Percentiles rank a stretch among this genome's conserved stretches.
Evolutionary conservation across 768 basidiomycete genomes (phyloP).

Genomic region (Suillus americanus): DNA sequence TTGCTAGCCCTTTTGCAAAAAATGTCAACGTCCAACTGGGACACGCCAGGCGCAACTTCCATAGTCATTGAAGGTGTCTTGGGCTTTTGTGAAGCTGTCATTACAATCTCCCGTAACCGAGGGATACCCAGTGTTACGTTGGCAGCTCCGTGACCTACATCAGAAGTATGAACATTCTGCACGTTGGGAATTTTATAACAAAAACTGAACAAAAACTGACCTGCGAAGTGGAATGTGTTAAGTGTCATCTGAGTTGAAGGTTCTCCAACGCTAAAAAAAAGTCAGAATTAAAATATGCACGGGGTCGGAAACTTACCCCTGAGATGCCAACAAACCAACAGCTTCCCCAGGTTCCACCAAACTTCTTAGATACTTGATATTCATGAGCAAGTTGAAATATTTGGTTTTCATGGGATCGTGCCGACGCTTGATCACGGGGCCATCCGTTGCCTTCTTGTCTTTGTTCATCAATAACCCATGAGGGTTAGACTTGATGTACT

Average conservation of each 20-base stretch:
- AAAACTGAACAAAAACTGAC: slow-evolving; percentile 44
- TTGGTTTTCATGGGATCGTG: slow-evolving; percentile 46
- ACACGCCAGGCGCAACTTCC: slow-evolving; percentile 54
- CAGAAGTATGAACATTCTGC: slow-evolving; percentile 6
- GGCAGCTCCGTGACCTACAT: slow-evolving; percentile 91
- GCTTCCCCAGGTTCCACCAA: slow-evolving; percentile 97
- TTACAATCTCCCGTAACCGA: slow-evolving; percentile 96
- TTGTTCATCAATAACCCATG: slow-evolving; percentile 46
- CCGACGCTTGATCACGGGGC: slow-evolving; percentile 42
- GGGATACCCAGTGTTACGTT: slow-evolving; percentile 99
- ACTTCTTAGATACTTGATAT: slow-evolving; percentile 90
- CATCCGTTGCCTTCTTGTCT: slow-evolving; percentile 39
- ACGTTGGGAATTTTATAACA: not conserved
- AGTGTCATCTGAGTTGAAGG: slow-evolving; percentile 99
- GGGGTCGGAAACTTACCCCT: slow-evolving; percentile 63
- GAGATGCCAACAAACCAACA: slow-evolving; percentile 95
- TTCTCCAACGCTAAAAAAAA: slow-evolving; percentile 77
- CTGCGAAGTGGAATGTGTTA: slow-evolving; percentile 99
- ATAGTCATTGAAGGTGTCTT: slow-evolving; percentile 98
- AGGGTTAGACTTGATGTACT: slow-evolving; percentile 79
- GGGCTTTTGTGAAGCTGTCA: slow-evolving; percentile 95
- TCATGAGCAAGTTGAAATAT: slow-evolving; percentile 81
- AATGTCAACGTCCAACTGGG: slow-evolving; percentile 54
- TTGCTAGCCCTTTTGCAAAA: slow-evolving; percentile 92
- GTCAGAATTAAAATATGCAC: slow-evolving; percentile 5